Evolutionary conservation across 1,284 basidiomycete genomes (phyloP).

Genomic region (Irpex sp.): DNA sequence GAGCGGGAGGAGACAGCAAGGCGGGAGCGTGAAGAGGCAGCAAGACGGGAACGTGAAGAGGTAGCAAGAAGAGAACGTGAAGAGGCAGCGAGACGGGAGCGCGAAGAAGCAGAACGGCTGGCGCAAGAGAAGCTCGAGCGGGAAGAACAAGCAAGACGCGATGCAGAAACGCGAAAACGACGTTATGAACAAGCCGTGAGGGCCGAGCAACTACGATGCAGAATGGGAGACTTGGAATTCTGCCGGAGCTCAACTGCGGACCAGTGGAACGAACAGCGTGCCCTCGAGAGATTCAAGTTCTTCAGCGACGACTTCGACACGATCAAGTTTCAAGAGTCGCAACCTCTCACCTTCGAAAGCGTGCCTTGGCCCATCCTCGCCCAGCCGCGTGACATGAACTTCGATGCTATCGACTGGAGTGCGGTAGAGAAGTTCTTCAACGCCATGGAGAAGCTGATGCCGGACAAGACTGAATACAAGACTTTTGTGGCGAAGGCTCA

Average conservation of each 20-base stretch:
- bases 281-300: constrained; percentile 4
- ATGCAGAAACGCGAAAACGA: neutral
- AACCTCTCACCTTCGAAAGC: constrained; percentile 8
- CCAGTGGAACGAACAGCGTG: neutral
- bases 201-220: neutral
- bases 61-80: neutral
- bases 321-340: constrained; percentile 1
- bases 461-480: constrained; percentile 1
- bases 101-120: neutral
- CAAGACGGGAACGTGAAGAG: too few species aligned
- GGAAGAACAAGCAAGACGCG: neutral
- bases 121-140: neutral
- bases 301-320: neutral
- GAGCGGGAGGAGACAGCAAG: neutral
- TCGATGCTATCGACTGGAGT: constrained; percentile 6
- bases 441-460: neutral
- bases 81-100: neutral
- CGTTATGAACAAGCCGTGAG: neutral
- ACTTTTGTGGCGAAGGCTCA: constrained; percentile 5
- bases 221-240: neutral
- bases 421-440: constrained; percentile 9
- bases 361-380: constrained; percentile 7
- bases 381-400: neutral
- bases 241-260: neutral
- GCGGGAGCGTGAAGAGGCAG: neutral